A percentile compares a stretch with the other conserved stretches of the same genome.
These are phyloP conservation scores for Erythrobasidium yunnanense DNA, from an alignment of 768 basidiomycete genomes.

Conservation along the genomic window DNA sequence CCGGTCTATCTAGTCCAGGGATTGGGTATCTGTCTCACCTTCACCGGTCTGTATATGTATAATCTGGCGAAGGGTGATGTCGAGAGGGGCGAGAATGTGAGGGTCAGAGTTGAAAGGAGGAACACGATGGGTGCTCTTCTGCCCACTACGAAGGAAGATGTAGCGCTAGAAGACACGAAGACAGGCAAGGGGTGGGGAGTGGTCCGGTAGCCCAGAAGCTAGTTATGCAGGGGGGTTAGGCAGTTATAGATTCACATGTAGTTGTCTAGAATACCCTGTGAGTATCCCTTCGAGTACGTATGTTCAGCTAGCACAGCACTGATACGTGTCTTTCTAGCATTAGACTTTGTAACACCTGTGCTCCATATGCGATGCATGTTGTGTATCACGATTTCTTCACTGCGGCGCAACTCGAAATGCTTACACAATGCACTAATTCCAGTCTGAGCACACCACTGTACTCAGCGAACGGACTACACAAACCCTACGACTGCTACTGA, in stretches of 20 bases:
- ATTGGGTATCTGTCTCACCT: constrained; percentile 80
- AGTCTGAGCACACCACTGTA: no score
- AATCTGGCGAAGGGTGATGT: constrained; percentile 87
- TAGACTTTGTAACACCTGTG: neutral
- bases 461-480: no score
- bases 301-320: neutral
- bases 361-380: no score
- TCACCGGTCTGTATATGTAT: constrained; percentile 86
- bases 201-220: neutral
- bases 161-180: neutral
- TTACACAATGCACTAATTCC: no score
- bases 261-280: neutral
- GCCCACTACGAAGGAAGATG: constrained; percentile 32
- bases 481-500: no score
- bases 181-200: constrained; percentile 13
- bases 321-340: neutral
- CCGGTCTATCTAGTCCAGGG: constrained; percentile 70
- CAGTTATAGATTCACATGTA: neutral
- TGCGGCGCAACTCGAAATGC: no score
- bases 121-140: constrained; percentile 25
- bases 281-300: neutral
- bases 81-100: constrained; percentile 62
- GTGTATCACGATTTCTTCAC: no score
- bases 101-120: constrained; percentile 33
- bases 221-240: no score